Evolutionary conservation across 306 rosid species (phyloP).

Genomic region (Adenanthera pavonina): DNA sequence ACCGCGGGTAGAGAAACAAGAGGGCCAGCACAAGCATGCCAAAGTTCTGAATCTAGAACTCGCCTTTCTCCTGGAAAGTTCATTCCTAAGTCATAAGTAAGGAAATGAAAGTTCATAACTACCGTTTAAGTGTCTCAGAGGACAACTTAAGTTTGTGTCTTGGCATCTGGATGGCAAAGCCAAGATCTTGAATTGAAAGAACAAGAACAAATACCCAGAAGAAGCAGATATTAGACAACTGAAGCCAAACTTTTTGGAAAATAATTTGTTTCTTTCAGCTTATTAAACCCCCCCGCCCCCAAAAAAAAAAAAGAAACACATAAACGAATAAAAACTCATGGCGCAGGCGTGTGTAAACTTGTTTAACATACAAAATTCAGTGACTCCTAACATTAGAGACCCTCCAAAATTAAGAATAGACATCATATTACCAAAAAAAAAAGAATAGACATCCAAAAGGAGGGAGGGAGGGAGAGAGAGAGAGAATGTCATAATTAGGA

Average conservation of each 20-base stretch:
- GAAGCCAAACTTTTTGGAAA: conserved; percentile 35
- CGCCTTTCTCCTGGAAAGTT: conserved; percentile 82
- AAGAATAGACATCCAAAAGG: too few relatives aligned
- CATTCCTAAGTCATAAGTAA: conserved; percentile 35
- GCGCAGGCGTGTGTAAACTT: neutral
- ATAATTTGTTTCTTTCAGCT: too few relatives aligned
- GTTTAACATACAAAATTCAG: conserved; percentile 20
- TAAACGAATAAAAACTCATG: too few relatives aligned
- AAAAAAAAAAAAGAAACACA: too few relatives aligned
- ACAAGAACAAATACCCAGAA: conserved; percentile 20
- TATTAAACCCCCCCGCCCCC: neutral
- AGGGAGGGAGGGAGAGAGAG: too few relatives aligned
- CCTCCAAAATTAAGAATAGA: too few relatives aligned
- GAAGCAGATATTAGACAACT: neutral
- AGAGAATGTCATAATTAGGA: conserved; percentile 19
- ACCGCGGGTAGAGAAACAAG: conserved; percentile 89
- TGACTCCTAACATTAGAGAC: neutral
- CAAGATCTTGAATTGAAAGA: conserved; percentile 46
- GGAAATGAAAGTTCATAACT: conserved; percentile 29
- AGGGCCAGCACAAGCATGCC: conserved; percentile 99
- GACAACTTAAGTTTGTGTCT: conserved; percentile 15
- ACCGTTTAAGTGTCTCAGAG: conserved; percentile 9
- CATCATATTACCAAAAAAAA: too few relatives aligned
- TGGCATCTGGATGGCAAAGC: conserved; percentile 16
- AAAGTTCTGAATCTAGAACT: conserved; percentile 93